Base-by-base conservation (phyloP, 2,329 filamentous ascomycete genomes). In the Ascochyta lentis region DNA sequence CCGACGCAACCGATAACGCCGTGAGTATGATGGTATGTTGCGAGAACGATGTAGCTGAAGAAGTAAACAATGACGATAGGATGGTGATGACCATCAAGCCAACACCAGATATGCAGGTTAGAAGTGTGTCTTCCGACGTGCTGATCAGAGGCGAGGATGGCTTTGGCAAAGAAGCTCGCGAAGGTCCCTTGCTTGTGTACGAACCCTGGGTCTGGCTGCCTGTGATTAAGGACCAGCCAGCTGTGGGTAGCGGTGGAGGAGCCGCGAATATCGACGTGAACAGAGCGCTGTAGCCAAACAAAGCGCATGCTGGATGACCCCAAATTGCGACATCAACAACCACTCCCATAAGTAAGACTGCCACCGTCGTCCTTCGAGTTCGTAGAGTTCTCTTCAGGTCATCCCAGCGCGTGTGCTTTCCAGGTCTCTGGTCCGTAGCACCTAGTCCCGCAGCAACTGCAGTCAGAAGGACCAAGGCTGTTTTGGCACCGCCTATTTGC, bases 401-500 rank as follows among this genome's bases (percentile, higher is more conserved):
- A 34, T 73, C 71, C 68, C 61, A 71, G 7, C 63, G 53, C 4
- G 67, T 65, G 45, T 75, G 69, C 33, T 71, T 75, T 24, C 70
- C 70, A 26, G 66, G 70, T 48, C 61, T 72, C 33, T 66, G 67
- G 31, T 71, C 68, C 10, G 71, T 56, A 24, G 63, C 60, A 19
- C 71, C 73, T 22, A 85, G 54, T 7, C 80, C 80, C 13, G 80
- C 78, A 7, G 80, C 77, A 3, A 78, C 60, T 7, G 79, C 77
- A 31, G 80, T 69, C 39, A 86, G 70, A 26, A 86, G 60, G 2
- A 80, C 60, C n/a, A 85, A 70, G 10, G 81, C 81, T n/a, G 81
- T 80, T 49, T 81, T 75, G 53, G 81, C 77, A 12, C 81, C 83
- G 8, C 84, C 84, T 12, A 86, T 68, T 53, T 84, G 80, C 59